A percentile compares a stretch with the other conserved stretches of the same genome.
phyloP scores from a whole-genome alignment of 768 basidiomycete genomes.

The Suillus paluster region DNA sequence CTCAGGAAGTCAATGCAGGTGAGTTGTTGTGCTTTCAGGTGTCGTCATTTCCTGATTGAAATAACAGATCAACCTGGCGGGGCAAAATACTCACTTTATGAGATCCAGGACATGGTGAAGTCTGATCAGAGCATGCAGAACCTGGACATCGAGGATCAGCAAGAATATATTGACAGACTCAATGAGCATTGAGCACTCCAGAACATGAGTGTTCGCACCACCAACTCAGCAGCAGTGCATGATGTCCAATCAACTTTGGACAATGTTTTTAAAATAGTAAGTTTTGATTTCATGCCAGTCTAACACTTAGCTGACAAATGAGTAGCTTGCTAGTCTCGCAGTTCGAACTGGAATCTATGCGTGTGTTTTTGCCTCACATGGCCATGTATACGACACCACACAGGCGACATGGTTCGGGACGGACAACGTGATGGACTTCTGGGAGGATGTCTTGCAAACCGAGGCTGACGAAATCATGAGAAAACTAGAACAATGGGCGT shows the following conservation, averaged over 20 bases:
- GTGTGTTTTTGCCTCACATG: no score
- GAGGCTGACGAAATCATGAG: no score
- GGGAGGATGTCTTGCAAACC: no score
- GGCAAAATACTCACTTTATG: not conserved
- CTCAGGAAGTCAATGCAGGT: conserved; percentile 2
- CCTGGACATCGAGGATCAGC: not conserved
- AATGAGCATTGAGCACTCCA: not conserved
- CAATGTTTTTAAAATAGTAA: not conserved
- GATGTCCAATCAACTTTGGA: conserved; percentile 9
- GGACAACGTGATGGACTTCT: no score
- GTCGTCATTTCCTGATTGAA: not conserved
- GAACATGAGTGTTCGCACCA: conserved; percentile 1
- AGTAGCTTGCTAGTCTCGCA: no score
- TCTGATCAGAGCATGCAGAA: not conserved
- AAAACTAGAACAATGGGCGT: no score
- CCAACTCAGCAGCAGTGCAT: conserved; percentile 6
- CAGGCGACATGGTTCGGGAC: no score
- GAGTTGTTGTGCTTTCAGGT: not conserved
- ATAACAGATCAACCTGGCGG: not conserved
- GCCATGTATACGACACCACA: no score
- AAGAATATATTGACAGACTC: conserved; percentile 4
- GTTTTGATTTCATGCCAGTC: not conserved
- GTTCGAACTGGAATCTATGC: no score
- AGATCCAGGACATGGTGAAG: conserved; percentile 3
- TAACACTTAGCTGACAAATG: no score